Evolutionary conservation across 2,329 filamentous ascomycete species (phyloP).

Genomic region (Lasiodiplodia gonubiensis): DNA sequence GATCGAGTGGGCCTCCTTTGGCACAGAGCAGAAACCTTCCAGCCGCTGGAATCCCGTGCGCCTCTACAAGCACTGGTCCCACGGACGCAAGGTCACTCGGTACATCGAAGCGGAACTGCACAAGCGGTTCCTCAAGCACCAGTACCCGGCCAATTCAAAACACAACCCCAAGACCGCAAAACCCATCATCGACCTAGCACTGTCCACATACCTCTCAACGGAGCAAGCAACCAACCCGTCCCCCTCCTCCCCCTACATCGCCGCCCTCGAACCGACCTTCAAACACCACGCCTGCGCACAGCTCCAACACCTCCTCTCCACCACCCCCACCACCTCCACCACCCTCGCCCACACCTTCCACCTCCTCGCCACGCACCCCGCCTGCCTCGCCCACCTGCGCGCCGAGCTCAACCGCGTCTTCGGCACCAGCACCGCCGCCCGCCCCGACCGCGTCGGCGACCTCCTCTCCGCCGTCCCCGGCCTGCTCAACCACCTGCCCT

Average conservation of each 20-base stretch:
- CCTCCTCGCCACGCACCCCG: constrained; percentile 11
- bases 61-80: constrained; percentile 38
- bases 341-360: constrained; percentile 28
- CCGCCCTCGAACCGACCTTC: constrained; percentile 33
- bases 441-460: neutral
- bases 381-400: constrained; percentile 37
- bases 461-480: neutral
- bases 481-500: constrained; percentile 58
- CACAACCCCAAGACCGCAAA: neutral
- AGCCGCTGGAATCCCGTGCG: constrained; percentile 37
- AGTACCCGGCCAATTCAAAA: neutral
- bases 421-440: constrained; percentile 34
- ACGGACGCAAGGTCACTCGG: constrained; percentile 38
- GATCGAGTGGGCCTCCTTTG: neutral
- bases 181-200: constrained; percentile 5
- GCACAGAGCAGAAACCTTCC: neutral
- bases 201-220: constrained; percentile 33
- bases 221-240: constrained; percentile 34
- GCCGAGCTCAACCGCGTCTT: constrained; percentile 61
- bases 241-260: no score
- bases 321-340: constrained; percentile 48
- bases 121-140: constrained; percentile 30
- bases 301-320: constrained; percentile 50
- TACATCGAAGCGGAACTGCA: constrained; percentile 33
- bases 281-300: constrained; percentile 23